Conservation (phyloP, 108 stramenopile genomes). For the Cyclostephanos invisitatus region DNA sequence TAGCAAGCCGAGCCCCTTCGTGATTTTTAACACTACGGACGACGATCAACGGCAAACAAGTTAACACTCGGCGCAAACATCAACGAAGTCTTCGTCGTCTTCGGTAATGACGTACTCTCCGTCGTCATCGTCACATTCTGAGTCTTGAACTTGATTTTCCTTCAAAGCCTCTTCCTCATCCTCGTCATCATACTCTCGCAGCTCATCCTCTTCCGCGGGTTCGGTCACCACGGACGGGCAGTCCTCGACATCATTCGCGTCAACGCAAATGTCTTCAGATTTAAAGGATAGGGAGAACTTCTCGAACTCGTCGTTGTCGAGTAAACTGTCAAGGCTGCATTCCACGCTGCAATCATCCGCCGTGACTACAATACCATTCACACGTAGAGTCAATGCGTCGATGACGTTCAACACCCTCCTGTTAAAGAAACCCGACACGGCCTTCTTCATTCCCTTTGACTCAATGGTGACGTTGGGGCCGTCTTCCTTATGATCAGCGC, state of each 20-base stretch:
- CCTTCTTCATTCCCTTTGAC: conserved; percentile 6
- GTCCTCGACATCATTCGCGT: conserved; percentile 17
- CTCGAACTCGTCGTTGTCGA: not conserved
- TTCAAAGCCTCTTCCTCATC: not conserved
- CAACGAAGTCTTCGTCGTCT: conserved; percentile 30
- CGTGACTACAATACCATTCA: conserved; percentile 27
- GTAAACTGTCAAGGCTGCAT: conserved; percentile 25
- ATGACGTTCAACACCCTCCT: conserved; percentile 17
- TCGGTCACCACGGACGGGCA: conserved; percentile 25
- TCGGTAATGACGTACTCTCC: conserved; percentile 26
- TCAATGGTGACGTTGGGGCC: not conserved
- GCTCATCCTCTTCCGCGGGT: conserved; percentile 2
- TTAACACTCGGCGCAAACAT: conserved; percentile 19
- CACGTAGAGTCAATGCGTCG: conserved; percentile 25
- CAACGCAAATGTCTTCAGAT: conserved; percentile 12
- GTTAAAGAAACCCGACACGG: conserved; percentile 9
- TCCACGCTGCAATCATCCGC: conserved; percentile 37
- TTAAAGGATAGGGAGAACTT: conserved; percentile 8
- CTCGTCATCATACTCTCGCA: conserved; percentile 2
- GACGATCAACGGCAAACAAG: not conserved
- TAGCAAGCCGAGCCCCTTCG: not conserved
- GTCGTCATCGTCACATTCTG: not conserved
- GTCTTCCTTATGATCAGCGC: conserved; percentile 13
- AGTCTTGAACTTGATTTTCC: not conserved
- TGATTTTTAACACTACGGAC: not conserved